Conservation (phyloP, 495 filamentous ascomycete species). For the Hamigera avellanea region DNA sequence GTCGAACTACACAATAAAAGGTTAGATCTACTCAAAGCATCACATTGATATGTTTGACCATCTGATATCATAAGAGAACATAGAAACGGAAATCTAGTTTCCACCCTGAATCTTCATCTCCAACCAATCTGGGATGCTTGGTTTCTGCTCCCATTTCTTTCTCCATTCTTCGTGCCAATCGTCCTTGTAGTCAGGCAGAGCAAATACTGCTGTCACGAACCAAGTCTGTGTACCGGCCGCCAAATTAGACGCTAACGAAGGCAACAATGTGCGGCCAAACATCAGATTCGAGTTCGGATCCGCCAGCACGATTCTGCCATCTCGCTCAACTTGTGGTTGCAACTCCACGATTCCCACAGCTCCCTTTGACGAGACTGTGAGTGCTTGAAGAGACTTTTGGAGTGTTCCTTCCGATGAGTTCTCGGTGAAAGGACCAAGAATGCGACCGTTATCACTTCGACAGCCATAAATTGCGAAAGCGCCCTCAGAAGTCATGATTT, state of each 20-base stretch:
- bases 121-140: constrained; percentile 44
- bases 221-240: constrained; percentile 24
- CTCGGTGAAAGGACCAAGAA: constrained; percentile 39
- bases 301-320: constrained; percentile 52
- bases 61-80: too few species aligned
- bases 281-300: constrained; percentile 72
- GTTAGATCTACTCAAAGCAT: too few species aligned
- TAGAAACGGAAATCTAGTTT: too few species aligned
- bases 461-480: constrained; percentile 59
- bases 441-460: constrained; percentile 44
- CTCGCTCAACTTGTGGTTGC: constrained; percentile 25
- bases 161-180: constrained; percentile 14
- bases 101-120: constrained; percentile 25
- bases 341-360: constrained; percentile 61
- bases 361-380: constrained; percentile 51
- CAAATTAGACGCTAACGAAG: constrained; percentile 40
- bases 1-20: too few species aligned
- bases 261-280: constrained; percentile 56
- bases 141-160: constrained; percentile 37
- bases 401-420: constrained; percentile 44
- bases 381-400: constrained; percentile 36
- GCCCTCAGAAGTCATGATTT: constrained; percentile 58
- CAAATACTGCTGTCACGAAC: constrained; percentile 42
- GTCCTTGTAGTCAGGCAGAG: constrained; percentile 20
- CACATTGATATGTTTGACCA: too few species aligned